Percentiles rank a stretch among this genome's conserved stretches.
These are phyloP conservation scores for Aspergillus versicolor DNA, from an alignment of 2,329 filamentous ascomycete genomes.

Conservation along the genomic window DNA sequence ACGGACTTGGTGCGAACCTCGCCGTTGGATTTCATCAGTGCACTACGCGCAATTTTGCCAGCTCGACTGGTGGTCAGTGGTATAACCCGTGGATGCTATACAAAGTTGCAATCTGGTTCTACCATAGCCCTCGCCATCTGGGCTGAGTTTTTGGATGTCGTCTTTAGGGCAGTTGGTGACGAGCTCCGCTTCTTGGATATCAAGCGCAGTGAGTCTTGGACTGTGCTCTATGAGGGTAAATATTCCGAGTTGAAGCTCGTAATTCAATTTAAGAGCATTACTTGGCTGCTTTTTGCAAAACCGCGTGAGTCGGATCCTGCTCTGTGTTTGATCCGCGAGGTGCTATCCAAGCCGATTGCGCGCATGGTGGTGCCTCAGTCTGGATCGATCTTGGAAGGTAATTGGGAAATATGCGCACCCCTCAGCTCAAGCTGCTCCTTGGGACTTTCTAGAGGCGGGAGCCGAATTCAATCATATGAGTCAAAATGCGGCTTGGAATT, in stretches of 20 bases:
- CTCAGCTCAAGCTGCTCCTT: slow-evolving; percentile 35
- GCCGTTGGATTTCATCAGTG: slow-evolving; percentile 46
- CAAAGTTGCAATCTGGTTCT: slow-evolving; percentile 15
- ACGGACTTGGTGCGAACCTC: slow-evolving; percentile 29
- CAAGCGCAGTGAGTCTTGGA: slow-evolving; percentile 33
- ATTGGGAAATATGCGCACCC: slow-evolving; percentile 48
- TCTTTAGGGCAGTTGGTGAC: slow-evolving; percentile 26
- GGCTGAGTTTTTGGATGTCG: slow-evolving; percentile 32
- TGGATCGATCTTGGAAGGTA: slow-evolving; percentile 36
- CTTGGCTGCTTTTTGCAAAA: slow-evolving; percentile 53
- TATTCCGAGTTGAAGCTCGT: slow-evolving; percentile 26
- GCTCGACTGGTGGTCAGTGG: slow-evolving; percentile 39
- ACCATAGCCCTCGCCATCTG: slow-evolving; percentile 24
- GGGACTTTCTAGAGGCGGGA: slow-evolving; percentile 36
- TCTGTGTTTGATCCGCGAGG: slow-evolving; percentile 41
- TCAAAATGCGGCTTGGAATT: slow-evolving; percentile 40
- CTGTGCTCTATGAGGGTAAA: slow-evolving; percentile 28
- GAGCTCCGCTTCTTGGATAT: slow-evolving; percentile 31
- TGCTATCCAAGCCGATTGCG: slow-evolving; percentile 49
- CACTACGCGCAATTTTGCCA: slow-evolving; percentile 45
- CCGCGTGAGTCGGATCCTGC: slow-evolving; percentile 38
- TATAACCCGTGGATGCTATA: slow-evolving; percentile 25
- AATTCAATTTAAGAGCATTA: slow-evolving; percentile 24
- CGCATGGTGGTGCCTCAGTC: slow-evolving; percentile 45
- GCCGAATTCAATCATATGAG: slow-evolving; percentile 38